Evolutionary conservation across 164 flowering plant genomes (phyloP).

Genomic region (Tetracentron sinense): DNA sequence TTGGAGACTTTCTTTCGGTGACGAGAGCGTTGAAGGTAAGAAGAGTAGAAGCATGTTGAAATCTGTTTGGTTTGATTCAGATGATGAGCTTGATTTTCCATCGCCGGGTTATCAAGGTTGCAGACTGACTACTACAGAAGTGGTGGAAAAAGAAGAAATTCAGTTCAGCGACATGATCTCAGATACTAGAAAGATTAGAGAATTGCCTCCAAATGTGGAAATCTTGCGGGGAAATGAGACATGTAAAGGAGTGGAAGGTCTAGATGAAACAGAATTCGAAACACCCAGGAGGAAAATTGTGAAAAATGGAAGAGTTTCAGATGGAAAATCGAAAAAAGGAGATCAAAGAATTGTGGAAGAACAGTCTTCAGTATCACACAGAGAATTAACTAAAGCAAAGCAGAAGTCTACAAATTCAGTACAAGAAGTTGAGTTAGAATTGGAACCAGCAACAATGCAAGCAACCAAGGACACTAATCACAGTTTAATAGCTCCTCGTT

Average conservation of each 20-base stretch:
- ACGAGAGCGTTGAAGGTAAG: slow-evolving; percentile 25
- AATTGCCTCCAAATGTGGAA: slow-evolving; percentile 12
- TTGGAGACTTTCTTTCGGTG: slow-evolving; percentile 51
- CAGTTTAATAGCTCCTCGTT: slow-evolving; percentile 6
- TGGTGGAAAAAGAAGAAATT: slow-evolving; percentile 13
- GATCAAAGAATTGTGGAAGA: slow-evolving; percentile 7
- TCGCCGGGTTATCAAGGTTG: slow-evolving; percentile 26
- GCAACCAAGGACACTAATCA: slow-evolving; percentile 13
- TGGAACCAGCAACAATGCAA: slow-evolving; percentile 15
- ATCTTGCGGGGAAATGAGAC: slow-evolving; percentile 1
- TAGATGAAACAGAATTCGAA: slow-evolving; percentile 9
- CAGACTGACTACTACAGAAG: slow-evolving; percentile 7
- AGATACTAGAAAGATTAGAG: slow-evolving; percentile 22
- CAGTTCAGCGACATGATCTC: slow-evolving; percentile 23
- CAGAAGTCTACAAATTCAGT: slow-evolving; percentile 4
- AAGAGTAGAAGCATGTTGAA: slow-evolving; percentile 6
- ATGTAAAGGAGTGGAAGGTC: slow-evolving; percentile 6
- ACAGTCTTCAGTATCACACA: slow-evolving; percentile 1
- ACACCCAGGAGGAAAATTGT: slow-evolving; percentile 16
- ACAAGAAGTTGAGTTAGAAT: slow-evolving; percentile 14
- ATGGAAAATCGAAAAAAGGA: slow-evolving; percentile 4
- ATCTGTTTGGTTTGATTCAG: slow-evolving; percentile 28
- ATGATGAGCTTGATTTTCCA: slow-evolving; percentile 26
- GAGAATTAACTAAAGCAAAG: slow-evolving; percentile 9
- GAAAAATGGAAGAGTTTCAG: slow-evolving; percentile 8